Evolutionary conservation across 768 basidiomycete genomes (phyloP).

Genomic region (Russula sp.): DNA sequence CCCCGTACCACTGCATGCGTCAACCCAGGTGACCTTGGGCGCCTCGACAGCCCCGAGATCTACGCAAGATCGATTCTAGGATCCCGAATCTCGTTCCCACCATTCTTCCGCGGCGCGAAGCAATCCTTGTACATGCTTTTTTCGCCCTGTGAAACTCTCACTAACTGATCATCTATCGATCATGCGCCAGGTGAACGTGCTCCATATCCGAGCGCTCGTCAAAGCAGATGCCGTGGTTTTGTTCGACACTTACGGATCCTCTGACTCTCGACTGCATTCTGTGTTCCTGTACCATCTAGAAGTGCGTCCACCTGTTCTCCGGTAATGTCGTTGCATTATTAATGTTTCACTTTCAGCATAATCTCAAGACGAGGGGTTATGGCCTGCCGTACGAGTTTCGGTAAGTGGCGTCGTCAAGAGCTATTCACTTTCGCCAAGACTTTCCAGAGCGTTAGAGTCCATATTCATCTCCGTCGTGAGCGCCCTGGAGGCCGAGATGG

Average conservation of each 20-base stretch:
- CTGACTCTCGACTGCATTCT: slow-evolving; percentile 79
- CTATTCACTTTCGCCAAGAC: slow-evolving; percentile 16
- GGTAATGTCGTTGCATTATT: slow-evolving; percentile 12
- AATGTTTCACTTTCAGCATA: slow-evolving; percentile 49
- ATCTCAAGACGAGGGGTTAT: slow-evolving; percentile 64
- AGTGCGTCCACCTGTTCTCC: slow-evolving; percentile 36
- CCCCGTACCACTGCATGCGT: neutral
- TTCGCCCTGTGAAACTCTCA: neutral
- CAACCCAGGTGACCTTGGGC: slow-evolving; percentile 22
- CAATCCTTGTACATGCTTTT: slow-evolving; percentile 61
- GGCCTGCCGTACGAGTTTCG: slow-evolving; percentile 85
- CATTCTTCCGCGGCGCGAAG: slow-evolving; percentile 83
- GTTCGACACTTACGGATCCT: slow-evolving; percentile 88
- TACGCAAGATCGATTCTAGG: slow-evolving; percentile 93
- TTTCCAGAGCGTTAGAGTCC: slow-evolving; percentile 82
- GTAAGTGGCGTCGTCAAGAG: slow-evolving; percentile 36
- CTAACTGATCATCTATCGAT: slow-evolving; percentile 11
- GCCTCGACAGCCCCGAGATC: slow-evolving; percentile 72
- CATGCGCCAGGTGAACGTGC: slow-evolving; percentile 68
- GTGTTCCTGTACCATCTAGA: slow-evolving; percentile 86
- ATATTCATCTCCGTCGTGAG: slow-evolving; percentile 86
- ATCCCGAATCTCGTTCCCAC: slow-evolving; percentile 93
- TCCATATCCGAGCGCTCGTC: slow-evolving; percentile 91
- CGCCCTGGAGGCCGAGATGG: slow-evolving; percentile 94
- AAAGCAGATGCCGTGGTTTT: slow-evolving; percentile 89